phyloP scores from a whole-genome alignment of 139 green algal species.

The Micractinium sp. region DNA sequence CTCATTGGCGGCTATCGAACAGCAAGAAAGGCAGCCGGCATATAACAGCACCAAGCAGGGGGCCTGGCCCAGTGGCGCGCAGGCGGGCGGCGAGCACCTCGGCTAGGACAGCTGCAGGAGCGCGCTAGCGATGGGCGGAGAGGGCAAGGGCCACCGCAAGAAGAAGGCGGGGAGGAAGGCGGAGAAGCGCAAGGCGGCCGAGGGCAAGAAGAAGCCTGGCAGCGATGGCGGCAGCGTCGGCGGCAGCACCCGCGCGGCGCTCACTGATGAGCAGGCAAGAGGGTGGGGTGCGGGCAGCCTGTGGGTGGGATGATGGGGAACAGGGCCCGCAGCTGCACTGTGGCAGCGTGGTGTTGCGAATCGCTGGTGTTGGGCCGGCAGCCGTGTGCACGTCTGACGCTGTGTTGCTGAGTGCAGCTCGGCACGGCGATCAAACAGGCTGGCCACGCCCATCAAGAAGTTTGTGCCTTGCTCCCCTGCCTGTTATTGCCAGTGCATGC shows the following conservation, averaged over 20 bases:
- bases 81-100: too few relatives aligned
- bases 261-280: constrained; percentile 40
- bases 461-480: too few relatives aligned
- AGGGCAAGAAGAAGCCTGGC: constrained; percentile 65
- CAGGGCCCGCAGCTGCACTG: not conserved
- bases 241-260: not conserved
- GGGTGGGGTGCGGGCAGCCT: not conserved
- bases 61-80: too few relatives aligned
- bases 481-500: too few relatives aligned
- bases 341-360: not conserved
- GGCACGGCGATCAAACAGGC: not conserved
- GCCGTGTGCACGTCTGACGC: not conserved
- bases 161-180: constrained; percentile 79
- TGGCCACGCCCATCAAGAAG: too few relatives aligned
- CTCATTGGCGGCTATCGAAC: too few relatives aligned
- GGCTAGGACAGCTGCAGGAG: too few relatives aligned
- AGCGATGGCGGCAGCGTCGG: constrained; percentile 32
- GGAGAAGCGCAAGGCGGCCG: constrained; percentile 67
- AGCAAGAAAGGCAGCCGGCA: too few relatives aligned
- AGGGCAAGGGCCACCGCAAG: constrained; percentile 66
- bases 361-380: not conserved
- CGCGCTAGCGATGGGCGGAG: constrained; percentile 22
- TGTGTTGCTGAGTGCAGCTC: not conserved
- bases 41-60: too few relatives aligned
- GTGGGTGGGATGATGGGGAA: not conserved